A percentile compares a stretch with the other conserved stretches of the same genome.
Evolutionary conservation across 2,329 filamentous ascomycete species (phyloP).

Genomic region (Fusarium duplospermum): DNA sequence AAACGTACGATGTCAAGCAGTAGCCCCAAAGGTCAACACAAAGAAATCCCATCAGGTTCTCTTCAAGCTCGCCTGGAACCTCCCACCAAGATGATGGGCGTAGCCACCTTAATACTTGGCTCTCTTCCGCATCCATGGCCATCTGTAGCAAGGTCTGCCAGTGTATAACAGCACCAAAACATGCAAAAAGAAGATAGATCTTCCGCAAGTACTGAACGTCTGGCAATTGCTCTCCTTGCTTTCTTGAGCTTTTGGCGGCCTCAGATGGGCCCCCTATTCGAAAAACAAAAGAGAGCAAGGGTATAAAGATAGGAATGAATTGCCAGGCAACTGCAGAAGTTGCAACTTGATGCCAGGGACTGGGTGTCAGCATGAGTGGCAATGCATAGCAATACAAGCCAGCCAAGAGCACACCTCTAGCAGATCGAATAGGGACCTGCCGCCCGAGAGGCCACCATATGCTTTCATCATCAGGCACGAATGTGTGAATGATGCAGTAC

Average conservation of each 20-base stretch:
- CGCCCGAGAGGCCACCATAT: conserved; percentile 26
- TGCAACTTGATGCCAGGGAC: conserved; percentile 4
- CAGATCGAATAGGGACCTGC: conserved; percentile 3
- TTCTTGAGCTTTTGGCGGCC: too few species aligned
- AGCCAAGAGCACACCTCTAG: neutral
- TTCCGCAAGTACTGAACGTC: neutral
- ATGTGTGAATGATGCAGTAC: conserved; percentile 23
- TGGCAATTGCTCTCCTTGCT: neutral
- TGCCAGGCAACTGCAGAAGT: conserved; percentile 20
- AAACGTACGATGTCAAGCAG: conserved; percentile 8
- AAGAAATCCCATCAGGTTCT: conserved; percentile 5
- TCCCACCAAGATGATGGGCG: conserved; percentile 5
- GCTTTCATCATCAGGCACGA: conserved; percentile 10
- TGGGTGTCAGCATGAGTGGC: conserved; percentile 7
- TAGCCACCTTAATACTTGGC: neutral
- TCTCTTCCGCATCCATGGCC: neutral
- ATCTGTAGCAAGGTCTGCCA: neutral
- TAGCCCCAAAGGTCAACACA: conserved; percentile 16
- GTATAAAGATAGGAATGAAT: conserved; percentile 13
- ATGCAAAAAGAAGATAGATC: neutral
- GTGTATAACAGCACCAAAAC: neutral
- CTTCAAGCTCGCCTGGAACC: neutral
- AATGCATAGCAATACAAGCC: neutral
- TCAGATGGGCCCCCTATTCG: neutral
- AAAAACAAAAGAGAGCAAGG: neutral